Percentiles rank a stretch among this genome's conserved stretches.
These are phyloP conservation scores for Mortierella sp. DNA, from an alignment of 371 early-diverging fungal genomes.

Conservation along the genomic window DNA sequence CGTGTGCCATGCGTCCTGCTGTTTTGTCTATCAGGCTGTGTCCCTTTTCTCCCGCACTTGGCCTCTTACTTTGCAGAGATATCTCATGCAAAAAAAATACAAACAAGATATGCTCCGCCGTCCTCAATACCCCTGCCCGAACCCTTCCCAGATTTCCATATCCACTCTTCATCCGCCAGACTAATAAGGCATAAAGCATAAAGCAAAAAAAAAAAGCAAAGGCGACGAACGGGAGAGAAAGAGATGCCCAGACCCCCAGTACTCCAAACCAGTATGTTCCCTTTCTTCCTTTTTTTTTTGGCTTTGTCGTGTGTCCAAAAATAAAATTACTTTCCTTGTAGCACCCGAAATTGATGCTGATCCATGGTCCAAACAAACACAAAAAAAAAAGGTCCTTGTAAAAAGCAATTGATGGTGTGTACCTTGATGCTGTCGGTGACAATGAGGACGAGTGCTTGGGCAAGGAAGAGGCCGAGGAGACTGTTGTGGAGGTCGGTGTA, in stretches of 20 bases:
- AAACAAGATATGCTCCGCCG: background rate
- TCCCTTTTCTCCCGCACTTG: background rate
- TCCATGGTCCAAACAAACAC: background rate
- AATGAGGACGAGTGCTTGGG: constrained; percentile 77
- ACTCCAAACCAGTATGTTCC: too few relatives aligned
- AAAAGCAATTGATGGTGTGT: background rate
- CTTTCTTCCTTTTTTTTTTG: background rate
- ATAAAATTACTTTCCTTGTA: background rate
- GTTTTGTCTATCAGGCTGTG: background rate
- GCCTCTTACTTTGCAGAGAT: background rate
- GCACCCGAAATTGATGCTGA: background rate
- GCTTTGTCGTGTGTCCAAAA: background rate
- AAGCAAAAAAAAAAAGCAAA: too few relatives aligned
- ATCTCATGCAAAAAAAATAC: background rate
- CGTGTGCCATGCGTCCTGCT: background rate
- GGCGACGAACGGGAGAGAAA: background rate
- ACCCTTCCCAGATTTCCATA: constrained; percentile 11
- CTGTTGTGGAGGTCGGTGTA: constrained; percentile 71
- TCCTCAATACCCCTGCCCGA: background rate
- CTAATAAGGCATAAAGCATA: background rate
- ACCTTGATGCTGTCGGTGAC: constrained; percentile 82
- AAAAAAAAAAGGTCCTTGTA: background rate
- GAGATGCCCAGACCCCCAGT: too few relatives aligned
- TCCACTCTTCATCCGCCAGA: background rate
- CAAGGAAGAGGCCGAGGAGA: constrained; percentile 62